Conservation (phyloP, 495 filamentous ascomycete genomes). For the Tuber calosporum region DNA sequence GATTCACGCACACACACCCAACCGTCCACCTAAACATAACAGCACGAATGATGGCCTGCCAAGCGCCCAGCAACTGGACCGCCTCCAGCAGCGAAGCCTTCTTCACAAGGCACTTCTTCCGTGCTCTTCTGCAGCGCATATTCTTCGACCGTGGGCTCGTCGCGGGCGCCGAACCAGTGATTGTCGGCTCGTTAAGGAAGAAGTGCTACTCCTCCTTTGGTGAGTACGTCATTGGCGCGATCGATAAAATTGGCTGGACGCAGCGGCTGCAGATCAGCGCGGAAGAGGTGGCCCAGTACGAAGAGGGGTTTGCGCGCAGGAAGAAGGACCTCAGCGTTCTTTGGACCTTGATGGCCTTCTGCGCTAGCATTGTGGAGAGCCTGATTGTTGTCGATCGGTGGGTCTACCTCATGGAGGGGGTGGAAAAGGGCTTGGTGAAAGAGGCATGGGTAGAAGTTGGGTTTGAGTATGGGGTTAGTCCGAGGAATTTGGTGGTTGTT, state of each 20-base stretch:
- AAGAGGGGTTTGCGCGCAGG: constrained; percentile 53
- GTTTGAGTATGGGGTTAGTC: constrained; percentile 83
- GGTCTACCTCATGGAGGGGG: constrained; percentile 70
- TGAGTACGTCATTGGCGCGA: constrained; percentile 71
- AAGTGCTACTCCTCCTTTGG: constrained; percentile 67
- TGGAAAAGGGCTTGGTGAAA: constrained; percentile 45
- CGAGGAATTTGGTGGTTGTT: constrained; percentile 83
- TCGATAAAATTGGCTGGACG: constrained; percentile 60
- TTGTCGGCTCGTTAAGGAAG: constrained; percentile 79
- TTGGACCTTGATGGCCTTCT: constrained; percentile 95
- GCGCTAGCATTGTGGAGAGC: constrained; percentile 77
- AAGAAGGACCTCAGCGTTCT: constrained; percentile 77
- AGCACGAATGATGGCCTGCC: constrained; percentile 90
- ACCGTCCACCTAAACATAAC: constrained; percentile 71
- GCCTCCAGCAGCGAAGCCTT: constrained; percentile 69
- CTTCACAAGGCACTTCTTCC: constrained; percentile 90
- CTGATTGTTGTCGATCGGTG: constrained; percentile 87
- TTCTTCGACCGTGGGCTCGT: constrained; percentile 76
- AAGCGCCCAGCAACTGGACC: constrained; percentile 91
- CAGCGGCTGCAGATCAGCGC: constrained; percentile 52
- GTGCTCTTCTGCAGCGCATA: constrained; percentile 80
- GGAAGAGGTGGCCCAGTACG: constrained; percentile 61
- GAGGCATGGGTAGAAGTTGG: constrained; percentile 86
- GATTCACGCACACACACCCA: constrained; percentile 10
- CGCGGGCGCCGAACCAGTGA: constrained; percentile 56